phyloP scores from a whole-genome alignment of 2,329 filamentous ascomycete species.

The Ophiostoma tasmaniense region DNA sequence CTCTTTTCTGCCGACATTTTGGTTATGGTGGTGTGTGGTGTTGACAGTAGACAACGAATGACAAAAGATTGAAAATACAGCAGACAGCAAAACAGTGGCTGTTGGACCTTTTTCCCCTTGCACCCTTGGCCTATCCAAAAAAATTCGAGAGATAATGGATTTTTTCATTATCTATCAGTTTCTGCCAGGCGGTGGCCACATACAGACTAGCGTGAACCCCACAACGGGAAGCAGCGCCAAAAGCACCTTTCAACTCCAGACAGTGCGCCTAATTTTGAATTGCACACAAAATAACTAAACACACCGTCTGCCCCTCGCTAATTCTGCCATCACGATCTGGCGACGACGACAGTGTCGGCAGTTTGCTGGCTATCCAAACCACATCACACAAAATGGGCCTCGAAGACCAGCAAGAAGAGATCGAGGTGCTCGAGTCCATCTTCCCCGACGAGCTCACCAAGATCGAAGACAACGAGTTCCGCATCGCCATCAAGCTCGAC shows the following conservation, averaged over 20 bases:
- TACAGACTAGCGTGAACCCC: slow-evolving; percentile 12
- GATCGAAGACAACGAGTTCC: slow-evolving; percentile 81
- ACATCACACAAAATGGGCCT: slow-evolving; percentile 44
- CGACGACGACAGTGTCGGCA: too few relatives aligned
- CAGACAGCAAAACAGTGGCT: background rate
- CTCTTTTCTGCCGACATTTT: slow-evolving; percentile 43
- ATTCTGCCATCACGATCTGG: slow-evolving; percentile 5
- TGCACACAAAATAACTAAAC: background rate
- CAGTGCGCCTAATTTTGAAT: background rate
- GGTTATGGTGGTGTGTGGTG: slow-evolving; percentile 5
- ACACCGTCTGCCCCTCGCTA: slow-evolving; percentile 11
- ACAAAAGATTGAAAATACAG: too few relatives aligned
- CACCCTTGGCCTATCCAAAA: slow-evolving; percentile 8
- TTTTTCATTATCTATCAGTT: slow-evolving; percentile 13
- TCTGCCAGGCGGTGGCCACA: slow-evolving; percentile 30
- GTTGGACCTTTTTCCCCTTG: background rate
- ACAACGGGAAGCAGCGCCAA: slow-evolving; percentile 9
- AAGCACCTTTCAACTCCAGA: background rate
- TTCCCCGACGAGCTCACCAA: slow-evolving; percentile 99
- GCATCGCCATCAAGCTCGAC: slow-evolving; percentile 78
- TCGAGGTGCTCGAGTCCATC: slow-evolving; percentile 95
- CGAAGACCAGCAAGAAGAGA: slow-evolving; percentile 92
- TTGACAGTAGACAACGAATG: background rate
- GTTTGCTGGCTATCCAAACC: too few relatives aligned
- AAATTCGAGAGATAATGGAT: slow-evolving; percentile 11